These are phyloP conservation scores for Talinum fruticosum DNA, from an alignment of 148 eudicot species.

Conservation along the genomic window DNA sequence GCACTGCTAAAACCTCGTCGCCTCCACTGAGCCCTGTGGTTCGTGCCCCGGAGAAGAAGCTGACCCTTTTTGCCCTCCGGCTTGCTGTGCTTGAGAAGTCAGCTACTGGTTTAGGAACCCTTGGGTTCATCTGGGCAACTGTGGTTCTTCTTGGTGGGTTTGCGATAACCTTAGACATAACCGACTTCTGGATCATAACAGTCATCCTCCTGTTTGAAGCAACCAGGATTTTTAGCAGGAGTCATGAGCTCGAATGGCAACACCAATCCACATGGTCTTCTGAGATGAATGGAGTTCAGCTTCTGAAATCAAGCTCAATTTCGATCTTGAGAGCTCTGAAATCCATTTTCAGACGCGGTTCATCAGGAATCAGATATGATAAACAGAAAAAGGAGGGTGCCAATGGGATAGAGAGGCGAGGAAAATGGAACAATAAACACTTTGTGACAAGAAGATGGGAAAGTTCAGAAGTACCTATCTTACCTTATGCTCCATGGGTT, in stretches of 20 bases:
- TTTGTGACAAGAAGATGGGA: constrained; percentile 47
- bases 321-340: constrained; percentile 26
- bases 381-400: constrained; percentile 25
- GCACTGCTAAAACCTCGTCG: constrained; percentile 25
- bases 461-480: constrained; percentile 64
- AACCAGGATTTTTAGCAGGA: constrained; percentile 72
- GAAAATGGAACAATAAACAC: constrained; percentile 22
- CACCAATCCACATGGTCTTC: constrained; percentile 88
- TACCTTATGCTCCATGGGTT: constrained; percentile 60
- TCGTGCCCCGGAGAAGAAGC: constrained; percentile 64
- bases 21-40: constrained; percentile 8
- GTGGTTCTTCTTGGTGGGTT: constrained; percentile 95
- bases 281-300: constrained; percentile 53
- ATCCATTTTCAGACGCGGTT: constrained; percentile 31
- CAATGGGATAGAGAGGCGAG: neutral
- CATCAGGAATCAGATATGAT: constrained; percentile 6
- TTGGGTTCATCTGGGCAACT: constrained; percentile 94
- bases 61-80: constrained; percentile 82
- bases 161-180: constrained; percentile 62
- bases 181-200: constrained; percentile 88
- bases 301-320: constrained; percentile 49
- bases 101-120: constrained; percentile 79
- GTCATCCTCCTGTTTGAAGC: constrained; percentile 70
- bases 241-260: constrained; percentile 96
- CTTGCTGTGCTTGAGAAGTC: constrained; percentile 76